These are phyloP conservation scores for Phytopythium ostracodes DNA, from an alignment of 352 stramenopile genomes.

Conservation along the genomic window DNA sequence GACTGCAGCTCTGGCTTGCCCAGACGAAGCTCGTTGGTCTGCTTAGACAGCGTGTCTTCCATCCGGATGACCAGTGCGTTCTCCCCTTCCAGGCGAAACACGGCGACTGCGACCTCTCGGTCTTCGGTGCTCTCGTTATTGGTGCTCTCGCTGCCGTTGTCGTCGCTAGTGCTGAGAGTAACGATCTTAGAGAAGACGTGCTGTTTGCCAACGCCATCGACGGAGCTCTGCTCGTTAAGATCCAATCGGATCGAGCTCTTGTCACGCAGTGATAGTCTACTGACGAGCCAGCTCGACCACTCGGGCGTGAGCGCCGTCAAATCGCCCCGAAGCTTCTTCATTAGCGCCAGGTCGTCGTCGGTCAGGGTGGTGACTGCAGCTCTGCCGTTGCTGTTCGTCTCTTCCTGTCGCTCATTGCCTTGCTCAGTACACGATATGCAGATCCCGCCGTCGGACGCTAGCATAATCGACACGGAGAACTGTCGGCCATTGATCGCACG, in stretches of 20 bases:
- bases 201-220: constrained; percentile 6
- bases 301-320: constrained; percentile 26
- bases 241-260: constrained; percentile 21
- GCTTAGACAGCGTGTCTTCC: constrained; percentile 7
- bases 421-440: neutral
- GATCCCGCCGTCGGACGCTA: neutral
- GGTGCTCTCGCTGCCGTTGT: neutral
- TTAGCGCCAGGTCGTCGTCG: constrained; percentile 16
- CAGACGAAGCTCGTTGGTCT: constrained; percentile 30
- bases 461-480: neutral
- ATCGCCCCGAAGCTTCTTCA: constrained; percentile 23
- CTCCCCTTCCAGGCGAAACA: constrained; percentile 25
- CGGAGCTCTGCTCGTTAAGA: constrained; percentile 9
- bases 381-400: neutral
- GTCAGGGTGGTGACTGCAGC: constrained; percentile 11
- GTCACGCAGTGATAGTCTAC: constrained; percentile 19
- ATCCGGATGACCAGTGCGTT: neutral
- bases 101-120: constrained; percentile 22
- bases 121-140: neutral
- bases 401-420: neutral
- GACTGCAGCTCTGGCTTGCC: neutral
- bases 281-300: constrained; percentile 38
- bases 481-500: neutral
- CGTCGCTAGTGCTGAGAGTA: constrained; percentile 3
- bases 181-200: constrained; percentile 21